phyloP scores from a whole-genome alignment of 2,329 filamentous ascomycete species.

The Berkeleyomyces basicola region DNA sequence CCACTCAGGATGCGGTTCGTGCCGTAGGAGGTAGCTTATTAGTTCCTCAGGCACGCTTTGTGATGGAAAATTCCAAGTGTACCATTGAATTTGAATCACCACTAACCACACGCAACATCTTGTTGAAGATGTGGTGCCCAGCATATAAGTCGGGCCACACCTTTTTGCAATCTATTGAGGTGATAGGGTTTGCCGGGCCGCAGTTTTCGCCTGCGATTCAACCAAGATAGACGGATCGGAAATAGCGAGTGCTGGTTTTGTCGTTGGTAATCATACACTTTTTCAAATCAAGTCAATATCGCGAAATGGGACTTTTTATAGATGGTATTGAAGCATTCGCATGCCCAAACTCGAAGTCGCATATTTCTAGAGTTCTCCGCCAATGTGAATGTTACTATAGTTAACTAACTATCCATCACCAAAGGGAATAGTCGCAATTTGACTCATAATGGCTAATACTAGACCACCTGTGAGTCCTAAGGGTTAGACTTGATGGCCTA shows the following conservation, averaged over 20 bases:
- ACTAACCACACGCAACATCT: conserved; percentile 63
- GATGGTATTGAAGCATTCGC: too few relatives aligned
- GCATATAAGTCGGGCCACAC: conserved; percentile 47
- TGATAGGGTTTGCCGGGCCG: conserved; percentile 70
- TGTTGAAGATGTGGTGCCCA: conserved; percentile 83
- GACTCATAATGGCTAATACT: conserved; percentile 2
- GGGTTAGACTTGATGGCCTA: neutral
- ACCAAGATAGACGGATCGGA: conserved; percentile 28
- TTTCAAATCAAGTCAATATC: too few relatives aligned
- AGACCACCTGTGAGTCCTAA: neutral
- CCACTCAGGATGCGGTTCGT: conserved; percentile 34
- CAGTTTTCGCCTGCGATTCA: conserved; percentile 63
- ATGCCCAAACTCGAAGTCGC: too few relatives aligned
- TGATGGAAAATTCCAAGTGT: conserved; percentile 69
- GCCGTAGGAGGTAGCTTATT: conserved; percentile 45
- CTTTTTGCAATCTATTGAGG: conserved; percentile 62
- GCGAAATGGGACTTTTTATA: too few relatives aligned
- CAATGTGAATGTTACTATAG: too few relatives aligned
- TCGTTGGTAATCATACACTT: too few relatives aligned
- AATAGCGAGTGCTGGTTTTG: neutral
- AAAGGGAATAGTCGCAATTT: neutral
- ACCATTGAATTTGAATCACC: conserved; percentile 74
- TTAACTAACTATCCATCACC: too few relatives aligned
- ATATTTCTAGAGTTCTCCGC: too few relatives aligned
- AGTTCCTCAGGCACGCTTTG: conserved; percentile 63